A percentile compares a stretch with the other conserved stretches of the same genome.
Evolutionary conservation across 2,329 filamentous ascomycete species (phyloP).

Genomic region (Neobulgaria alba): DNA sequence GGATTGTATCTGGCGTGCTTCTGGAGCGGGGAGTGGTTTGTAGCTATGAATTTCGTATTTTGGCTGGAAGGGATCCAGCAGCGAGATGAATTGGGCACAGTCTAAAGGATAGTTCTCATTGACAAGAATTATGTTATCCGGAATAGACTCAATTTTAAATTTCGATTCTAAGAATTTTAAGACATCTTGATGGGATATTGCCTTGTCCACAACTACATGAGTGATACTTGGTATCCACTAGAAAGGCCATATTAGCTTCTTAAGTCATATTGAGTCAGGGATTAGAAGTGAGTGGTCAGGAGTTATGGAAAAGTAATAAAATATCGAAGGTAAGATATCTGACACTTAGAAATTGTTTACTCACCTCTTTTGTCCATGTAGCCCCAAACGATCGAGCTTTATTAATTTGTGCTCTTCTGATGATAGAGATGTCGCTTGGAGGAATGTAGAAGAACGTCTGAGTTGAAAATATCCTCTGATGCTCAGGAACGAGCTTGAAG

Average conservation of each 20-base stretch:
- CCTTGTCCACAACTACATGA: constrained; percentile 71
- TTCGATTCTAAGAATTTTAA: constrained; percentile 40
- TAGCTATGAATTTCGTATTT: constrained; percentile 45
- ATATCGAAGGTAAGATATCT: too few species aligned
- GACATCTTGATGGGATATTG: constrained; percentile 55
- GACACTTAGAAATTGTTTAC: too few species aligned
- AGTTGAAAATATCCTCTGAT: constrained; percentile 48
- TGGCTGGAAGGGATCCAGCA: constrained; percentile 50
- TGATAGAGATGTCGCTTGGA: constrained; percentile 62
- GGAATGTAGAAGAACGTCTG: constrained; percentile 72
- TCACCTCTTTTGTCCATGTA: constrained; percentile 48
- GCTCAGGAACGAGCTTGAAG: constrained; percentile 40
- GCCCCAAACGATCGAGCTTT: constrained; percentile 71
- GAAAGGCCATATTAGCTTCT: not conserved
- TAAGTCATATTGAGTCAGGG: too few species aligned
- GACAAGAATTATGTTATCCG: constrained; percentile 46
- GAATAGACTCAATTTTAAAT: constrained; percentile 14
- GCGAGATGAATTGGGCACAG: constrained; percentile 48
- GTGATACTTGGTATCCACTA: constrained; percentile 49
- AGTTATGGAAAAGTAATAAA: too few species aligned
- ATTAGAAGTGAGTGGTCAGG: too few species aligned
- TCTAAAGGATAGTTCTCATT: constrained; percentile 62
- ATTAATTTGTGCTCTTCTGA: constrained; percentile 61
- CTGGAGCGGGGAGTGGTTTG: constrained; percentile 1
- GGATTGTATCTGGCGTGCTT: constrained; percentile 1